These are phyloP conservation scores for Fusarium albosuccineum DNA, from an alignment of 2,329 filamentous ascomycete genomes.

Conservation along the genomic window DNA sequence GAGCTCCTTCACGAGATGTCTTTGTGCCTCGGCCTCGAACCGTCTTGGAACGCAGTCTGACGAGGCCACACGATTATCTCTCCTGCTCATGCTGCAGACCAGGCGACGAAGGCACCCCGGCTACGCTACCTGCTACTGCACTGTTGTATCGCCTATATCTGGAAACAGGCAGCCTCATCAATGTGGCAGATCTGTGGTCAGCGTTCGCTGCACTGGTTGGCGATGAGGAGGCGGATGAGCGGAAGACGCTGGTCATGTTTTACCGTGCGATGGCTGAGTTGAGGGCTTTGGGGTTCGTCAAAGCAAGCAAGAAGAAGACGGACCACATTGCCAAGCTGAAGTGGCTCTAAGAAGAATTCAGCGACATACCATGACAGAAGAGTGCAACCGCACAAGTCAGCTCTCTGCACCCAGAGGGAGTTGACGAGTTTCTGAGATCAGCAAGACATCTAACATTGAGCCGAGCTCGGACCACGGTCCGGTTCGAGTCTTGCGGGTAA, in stretches of 20 bases:
- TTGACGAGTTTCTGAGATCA: constrained; percentile 16
- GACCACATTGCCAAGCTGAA: constrained; percentile 94
- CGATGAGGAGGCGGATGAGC: constrained; percentile 58
- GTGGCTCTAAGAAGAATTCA: constrained; percentile 66
- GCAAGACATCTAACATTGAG: constrained; percentile 4
- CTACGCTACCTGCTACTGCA: constrained; percentile 76
- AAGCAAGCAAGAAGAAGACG: constrained; percentile 88
- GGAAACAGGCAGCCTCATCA: constrained; percentile 82
- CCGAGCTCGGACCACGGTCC: constrained; percentile 15
- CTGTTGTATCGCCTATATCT: constrained; percentile 84
- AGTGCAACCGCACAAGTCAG: constrained; percentile 14
- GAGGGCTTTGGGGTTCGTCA: constrained; percentile 87
- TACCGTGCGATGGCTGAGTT: constrained; percentile 89
- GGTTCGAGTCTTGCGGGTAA: not conserved
- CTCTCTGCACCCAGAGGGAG: constrained; percentile 24
- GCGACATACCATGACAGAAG: constrained; percentile 11
- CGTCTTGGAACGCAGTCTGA: constrained; percentile 78
- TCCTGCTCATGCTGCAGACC: constrained; percentile 76
- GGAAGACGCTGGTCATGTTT: constrained; percentile 78
- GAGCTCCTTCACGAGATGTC: constrained; percentile 76
- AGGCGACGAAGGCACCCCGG: constrained; percentile 62
- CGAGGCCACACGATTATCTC: constrained; percentile 81
- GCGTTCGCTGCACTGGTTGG: constrained; percentile 77
- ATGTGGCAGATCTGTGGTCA: constrained; percentile 83
- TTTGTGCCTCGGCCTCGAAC: constrained; percentile 80